Evolutionary conservation across 306 rosid genomes (phyloP), one percentile per base, ranked within the genome.

Genomic region (Gynostemma pentaphyllum): DNA sequence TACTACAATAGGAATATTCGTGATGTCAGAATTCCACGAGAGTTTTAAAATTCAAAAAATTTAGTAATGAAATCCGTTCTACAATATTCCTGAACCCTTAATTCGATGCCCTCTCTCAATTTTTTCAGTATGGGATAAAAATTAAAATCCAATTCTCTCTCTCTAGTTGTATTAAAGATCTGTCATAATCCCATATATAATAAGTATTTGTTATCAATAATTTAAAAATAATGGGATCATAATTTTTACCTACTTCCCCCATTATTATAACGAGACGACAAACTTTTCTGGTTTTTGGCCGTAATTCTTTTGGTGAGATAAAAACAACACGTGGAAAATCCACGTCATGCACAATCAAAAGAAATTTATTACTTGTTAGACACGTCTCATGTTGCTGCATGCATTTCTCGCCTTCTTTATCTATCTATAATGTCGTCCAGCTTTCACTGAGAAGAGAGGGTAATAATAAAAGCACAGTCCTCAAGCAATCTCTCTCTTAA

Each of bases 361-460:
- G 19, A 16, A 1, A n/a, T 67, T 41, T 69, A 27, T 79, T 77
- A 87, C 88, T 82, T 81, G 95, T 69, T 74, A 45, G 53, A 27
- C 40, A 81, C 67, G 76, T 66, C 74, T 69, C 28, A 57, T 69
- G 67, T 48, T 41, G 16, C 45, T 34, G 84, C 84, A 82, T 80
- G 87, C 73, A 55, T 78, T 49, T 42, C 71, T 63, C 70, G 48
- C 72, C 52, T 60, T 13, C 53, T 46, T 60, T 46, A 36, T 56
- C 28, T 61, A 68, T 51, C 34, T 22, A 44, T 39, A 1, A 10
- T 42, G 46, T 42, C 15, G 46, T 42, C n/a, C 46, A 42, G 46
- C 36, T 12, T 26, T 9, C 18, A 19, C 9, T 14, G 49, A 39
- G 36, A 37, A 19, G 23, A 40, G 37, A 49, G 23, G 49, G 66